Evolutionary conservation across 441 rosid genomes (phyloP), one percentile per base, ranked within the genome.

Genomic region (Erysimum cheiri): DNA sequence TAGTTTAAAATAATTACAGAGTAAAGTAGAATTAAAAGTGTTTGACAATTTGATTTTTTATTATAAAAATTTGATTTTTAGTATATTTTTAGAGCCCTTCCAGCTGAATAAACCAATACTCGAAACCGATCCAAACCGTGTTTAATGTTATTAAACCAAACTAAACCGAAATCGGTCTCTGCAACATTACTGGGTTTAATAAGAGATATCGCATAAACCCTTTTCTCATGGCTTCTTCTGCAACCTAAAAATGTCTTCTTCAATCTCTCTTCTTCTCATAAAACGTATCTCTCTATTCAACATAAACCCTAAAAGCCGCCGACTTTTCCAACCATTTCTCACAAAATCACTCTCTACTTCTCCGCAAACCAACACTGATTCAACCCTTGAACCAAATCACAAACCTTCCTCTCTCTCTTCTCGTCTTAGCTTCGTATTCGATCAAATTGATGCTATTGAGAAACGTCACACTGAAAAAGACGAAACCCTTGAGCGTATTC

Each of bases 341-440:
- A 26, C 47, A 5, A 33, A 64, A 67, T 60, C 75, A 32, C 76
- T 74, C 74, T 85, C 82, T 68, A 81, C 88, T 47, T 58, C 87
- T 46, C 35, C 78, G 9, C 80, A 70, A 0, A 71, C 29, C 56
- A 57, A 48, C 40, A 15, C 73, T 52, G 1, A 64, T 3, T 52
- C 75, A 4, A 80, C 78, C 71, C 77, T 82, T 1, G 70, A 69
- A 13, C 60, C 19, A n/a, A 13, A 15, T 8, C 81, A 81, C 8
- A 84, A 87, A 35, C 87, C 94, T 39, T 79, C 88, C 19, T 84
- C 86, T 24, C 94, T 94, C 17, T 94, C 98, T 17, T 83, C 96
- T 62, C 96, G 98, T 31, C 83, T 92, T 78, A 90, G 94, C 87
- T 90, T 90, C 67, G 86, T 94, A 3, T 94, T 94, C 60, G 97